Conservation (phyloP, 2,329 filamentous ascomycete species). For the Fusarium pseudocircinatum region DNA sequence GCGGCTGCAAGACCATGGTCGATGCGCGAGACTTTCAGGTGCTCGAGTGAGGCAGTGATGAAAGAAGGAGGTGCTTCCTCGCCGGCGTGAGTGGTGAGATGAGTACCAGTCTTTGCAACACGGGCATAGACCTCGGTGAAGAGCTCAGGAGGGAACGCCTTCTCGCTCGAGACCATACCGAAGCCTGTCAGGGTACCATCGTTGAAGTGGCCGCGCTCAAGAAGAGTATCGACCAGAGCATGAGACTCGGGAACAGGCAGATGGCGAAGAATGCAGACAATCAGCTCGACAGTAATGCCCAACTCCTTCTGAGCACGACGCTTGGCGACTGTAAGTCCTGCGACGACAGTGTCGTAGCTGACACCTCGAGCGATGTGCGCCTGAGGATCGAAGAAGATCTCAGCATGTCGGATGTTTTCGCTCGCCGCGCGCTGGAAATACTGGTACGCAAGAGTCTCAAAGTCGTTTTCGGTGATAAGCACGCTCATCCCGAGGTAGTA, state of each 20-base stretch:
- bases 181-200: constrained; percentile 68
- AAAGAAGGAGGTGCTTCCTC: constrained; percentile 78
- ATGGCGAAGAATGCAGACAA: constrained; percentile 78
- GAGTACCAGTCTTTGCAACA: constrained; percentile 60
- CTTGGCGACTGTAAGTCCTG: constrained; percentile 70
- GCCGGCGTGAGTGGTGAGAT: constrained; percentile 78
- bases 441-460: constrained; percentile 75
- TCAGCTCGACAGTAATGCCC: constrained; percentile 71
- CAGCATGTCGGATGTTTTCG: constrained; percentile 76
- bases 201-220: constrained; percentile 54
- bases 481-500: constrained; percentile 82
- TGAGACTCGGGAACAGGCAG: constrained; percentile 68
- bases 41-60: constrained; percentile 70
- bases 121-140: constrained; percentile 69
- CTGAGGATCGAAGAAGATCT: constrained; percentile 85
- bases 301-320: constrained; percentile 68
- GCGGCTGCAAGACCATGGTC: constrained; percentile 77
- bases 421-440: constrained; percentile 73
- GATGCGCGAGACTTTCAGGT: constrained; percentile 71
- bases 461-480: constrained; percentile 72
- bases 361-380: constrained; percentile 74
- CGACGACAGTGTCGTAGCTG: constrained; percentile 69
- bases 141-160: constrained; percentile 64
- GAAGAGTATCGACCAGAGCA: constrained; percentile 46
- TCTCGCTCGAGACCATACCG: constrained; percentile 74